Conservation (phyloP, 2,329 filamentous ascomycete species). For the Calonectria leucothoes region DNA sequence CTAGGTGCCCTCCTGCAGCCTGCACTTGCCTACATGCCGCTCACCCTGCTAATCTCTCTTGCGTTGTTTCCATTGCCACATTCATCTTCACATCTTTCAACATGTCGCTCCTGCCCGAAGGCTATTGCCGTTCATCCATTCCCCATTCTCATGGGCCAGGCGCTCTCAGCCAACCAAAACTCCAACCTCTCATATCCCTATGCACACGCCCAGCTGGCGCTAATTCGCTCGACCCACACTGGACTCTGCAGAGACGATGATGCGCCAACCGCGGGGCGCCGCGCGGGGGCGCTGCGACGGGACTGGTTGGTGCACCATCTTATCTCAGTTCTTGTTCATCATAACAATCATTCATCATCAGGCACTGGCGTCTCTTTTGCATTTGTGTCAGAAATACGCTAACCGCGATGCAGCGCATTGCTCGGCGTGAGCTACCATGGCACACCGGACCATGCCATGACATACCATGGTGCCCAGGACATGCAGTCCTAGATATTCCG, state of each 20-base stretch:
- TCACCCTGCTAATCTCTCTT: slow-evolving; percentile 20
- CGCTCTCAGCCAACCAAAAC: slow-evolving; percentile 1
- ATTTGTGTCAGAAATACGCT: slow-evolving; percentile 1
- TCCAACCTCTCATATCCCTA: not conserved
- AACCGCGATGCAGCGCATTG: not conserved
- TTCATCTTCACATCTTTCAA: slow-evolving; percentile 22
- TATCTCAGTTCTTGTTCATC: slow-evolving; percentile 27
- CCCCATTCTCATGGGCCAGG: slow-evolving; percentile 18
- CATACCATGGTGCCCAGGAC: not conserved
- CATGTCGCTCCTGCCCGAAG: slow-evolving; percentile 3
- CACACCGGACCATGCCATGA: not conserved
- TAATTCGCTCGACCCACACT: not conserved
- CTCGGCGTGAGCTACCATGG: not conserved
- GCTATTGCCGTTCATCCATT: slow-evolving; percentile 11
- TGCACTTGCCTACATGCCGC: slow-evolving; percentile 18
- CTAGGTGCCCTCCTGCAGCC: not conserved
- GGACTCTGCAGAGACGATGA: not conserved
- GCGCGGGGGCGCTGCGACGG: slow-evolving; percentile 20
- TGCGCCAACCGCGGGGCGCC: slow-evolving; percentile 23
- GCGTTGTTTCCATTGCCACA: slow-evolving; percentile 19
- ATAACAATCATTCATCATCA: slow-evolving; percentile 24
- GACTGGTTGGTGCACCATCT: slow-evolving; percentile 19
- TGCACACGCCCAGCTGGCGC: not conserved
- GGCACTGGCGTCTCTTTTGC: not conserved
- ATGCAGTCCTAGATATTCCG: slow-evolving; percentile 12